Evolutionary conservation across 2,329 filamentous ascomycete genomes (phyloP), one percentile per base, ranked within the genome.

Genomic region (Aspergillus puulaauensis): DNA sequence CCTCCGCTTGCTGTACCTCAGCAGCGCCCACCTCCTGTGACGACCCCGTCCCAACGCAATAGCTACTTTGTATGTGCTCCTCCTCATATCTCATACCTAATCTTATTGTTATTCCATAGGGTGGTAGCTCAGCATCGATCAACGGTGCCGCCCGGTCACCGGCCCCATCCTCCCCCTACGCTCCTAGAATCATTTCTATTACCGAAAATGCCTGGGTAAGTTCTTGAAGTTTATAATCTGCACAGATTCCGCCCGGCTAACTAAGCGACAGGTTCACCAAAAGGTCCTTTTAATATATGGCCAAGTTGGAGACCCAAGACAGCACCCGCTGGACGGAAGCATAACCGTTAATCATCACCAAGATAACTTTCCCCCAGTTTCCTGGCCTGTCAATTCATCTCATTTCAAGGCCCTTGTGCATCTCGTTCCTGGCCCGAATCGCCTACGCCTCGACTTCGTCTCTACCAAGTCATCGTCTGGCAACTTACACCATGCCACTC

Each of bases 371-470:
- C 93, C 93, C 6, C 79, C 90, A 0, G 90, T 87, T 12, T 83
- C 82, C 64, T 98, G 93, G 93, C 93, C 93, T 1, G 93, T 97
- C 11, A 88, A 82, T 70, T 88, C 91, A 62, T 96, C 90, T 3
- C 87, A 93, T 73, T 98, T 97, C 82, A 98, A 98, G 77, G 89
- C 89, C 5, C 80, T 98, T 31, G 83, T 97, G 9, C 91, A 96
- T 73, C 84, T 99, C n/a, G 86, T 90, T 62, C 93, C 95, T 4
- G 95, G 95, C 0, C 90, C 91, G 54, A 99, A 99, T 75, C 87
- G 86, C 65, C 77, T 98, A 31, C 89, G 91, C 23, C 88, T 98
- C 64, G 93, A 97, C 70, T 98, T 96, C 71, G 83, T 83, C 47
- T 95, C 90, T 33, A 89, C 90, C 4, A 96, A 95, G 73, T 80